Base-by-base conservation (phyloP, 2,329 filamentous ascomycete species). In the Incumbomyces delicatus region DNA sequence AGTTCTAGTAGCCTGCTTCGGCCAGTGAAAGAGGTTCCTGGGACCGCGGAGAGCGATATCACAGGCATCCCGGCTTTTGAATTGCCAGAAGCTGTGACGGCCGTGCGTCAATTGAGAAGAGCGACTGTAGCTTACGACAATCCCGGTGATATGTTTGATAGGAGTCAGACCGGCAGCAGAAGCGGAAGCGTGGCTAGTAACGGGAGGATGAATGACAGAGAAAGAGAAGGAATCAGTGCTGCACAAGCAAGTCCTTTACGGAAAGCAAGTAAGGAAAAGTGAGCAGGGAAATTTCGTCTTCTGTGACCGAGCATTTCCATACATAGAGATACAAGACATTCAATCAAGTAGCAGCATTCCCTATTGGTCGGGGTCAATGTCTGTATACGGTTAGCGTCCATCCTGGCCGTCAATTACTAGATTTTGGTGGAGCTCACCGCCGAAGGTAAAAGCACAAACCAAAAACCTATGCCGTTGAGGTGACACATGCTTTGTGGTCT, bases 1-100 rank as follows among this genome's bases (percentile, higher is more conserved):
- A 56, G 50, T 14, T 51, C 50, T n/a, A 55, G 52, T 18, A 56
- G 50, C 43, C 35, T 57, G 33, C 48, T 57, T n/a, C 34, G 50
- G 32, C 55, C 55, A 5, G 47, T 56, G 14, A 38, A 45, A 5
- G 55, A 55, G 34, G 31, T 45, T 5, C 36, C 44, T 13, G 46
- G 38, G 13, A 41, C 29, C 6, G 14, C 20, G 31, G 33, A 3
- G 11, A 39, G 33, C 27, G 47, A 43, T 17, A 52, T 50, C 35
- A 44, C 46, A 8, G 52, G 41, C 16, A 56, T 57, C 33, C 55
- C 55, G 11, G 53, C 55, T 17, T 52, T 57, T 37, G 51, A 50
- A 17, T 36, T 57, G 29, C 53, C 53, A 3, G 55, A 56, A 43
- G 47, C 51, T 8, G 51, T 55, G 11, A 42, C 39, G 13, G 40